Conservation (phyloP, 106 monocot genomes). For the Agapanthus africanus region DNA sequence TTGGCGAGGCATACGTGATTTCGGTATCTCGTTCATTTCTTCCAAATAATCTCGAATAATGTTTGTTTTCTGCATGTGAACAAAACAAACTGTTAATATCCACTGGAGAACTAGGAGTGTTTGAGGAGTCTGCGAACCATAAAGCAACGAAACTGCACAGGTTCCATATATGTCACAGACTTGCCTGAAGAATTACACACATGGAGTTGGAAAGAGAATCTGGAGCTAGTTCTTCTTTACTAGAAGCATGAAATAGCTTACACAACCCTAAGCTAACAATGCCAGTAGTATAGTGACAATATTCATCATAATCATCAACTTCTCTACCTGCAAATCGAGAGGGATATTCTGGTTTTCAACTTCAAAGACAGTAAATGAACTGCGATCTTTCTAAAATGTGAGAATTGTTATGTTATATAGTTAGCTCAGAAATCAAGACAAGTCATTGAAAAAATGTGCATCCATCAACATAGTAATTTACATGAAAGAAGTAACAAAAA, state of each 20-base stretch:
- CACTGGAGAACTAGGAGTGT: not conserved
- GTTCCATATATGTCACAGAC: no score
- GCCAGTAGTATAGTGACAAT: slow-evolving; percentile 96
- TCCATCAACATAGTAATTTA: no score
- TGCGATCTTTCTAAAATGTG: not conserved
- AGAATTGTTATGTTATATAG: not conserved
- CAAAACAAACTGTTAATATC: not conserved
- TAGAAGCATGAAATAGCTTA: slow-evolving; percentile 86
- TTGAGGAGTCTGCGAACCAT: not conserved
- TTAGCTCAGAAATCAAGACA: no score
- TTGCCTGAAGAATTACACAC: slow-evolving; percentile 95
- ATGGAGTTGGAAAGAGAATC: slow-evolving; percentile 94
- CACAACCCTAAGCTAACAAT: slow-evolving; percentile 87
- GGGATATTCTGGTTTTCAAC: slow-evolving; percentile 19
- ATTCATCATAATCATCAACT: slow-evolving; percentile 86
- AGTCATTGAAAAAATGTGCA: no score
- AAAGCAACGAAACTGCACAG: not conserved
- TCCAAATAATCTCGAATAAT: slow-evolving; percentile 96
- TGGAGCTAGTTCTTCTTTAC: slow-evolving; percentile 57
- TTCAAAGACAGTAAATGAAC: not conserved
- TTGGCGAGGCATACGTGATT: slow-evolving; percentile 69
- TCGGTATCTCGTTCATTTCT: slow-evolving; percentile 61
- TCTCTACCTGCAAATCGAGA: no score
- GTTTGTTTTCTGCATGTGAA: slow-evolving; percentile 78
- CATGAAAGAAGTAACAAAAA: no score